Evolutionary conservation across 768 basidiomycete species (phyloP), one percentile per base, ranked within the genome.

Genomic region (Mycena venus): DNA sequence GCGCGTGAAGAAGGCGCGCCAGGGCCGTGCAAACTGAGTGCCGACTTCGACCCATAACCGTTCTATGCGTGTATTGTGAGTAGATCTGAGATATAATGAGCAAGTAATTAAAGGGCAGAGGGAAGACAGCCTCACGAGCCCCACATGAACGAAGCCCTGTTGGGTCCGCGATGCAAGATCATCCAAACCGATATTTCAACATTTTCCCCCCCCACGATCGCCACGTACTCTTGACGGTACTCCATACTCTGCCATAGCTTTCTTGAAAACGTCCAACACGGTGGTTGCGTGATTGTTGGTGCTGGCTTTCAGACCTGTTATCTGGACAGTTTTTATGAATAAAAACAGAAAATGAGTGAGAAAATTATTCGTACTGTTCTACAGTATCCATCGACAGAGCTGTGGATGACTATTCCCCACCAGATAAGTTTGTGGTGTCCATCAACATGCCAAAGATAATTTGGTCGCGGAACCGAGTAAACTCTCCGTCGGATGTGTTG

Each of bases 51-150:
- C n/a, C n/a, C n/a, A 87, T 82, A 89, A 77, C 0, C 81, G 63
- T 73, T 90, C 88, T 70, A 89, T 89, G 0, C 82, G 77, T 0
- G 84, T 85, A 66, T 90, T 90, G 6, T 77, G 74, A 0, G 85
- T 86, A 0, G 85, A 89, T 9, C 81, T 81, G 19, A 12, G 14
- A 38, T 8, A 38, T 7, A 14, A 14, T 38, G 8, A 38, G 36
- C 14, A 14, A 38, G 36, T 38, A 38, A 36, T 56, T 15, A 59
- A 55, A 11, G 7, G n/a, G 21, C 15, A 42, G 17, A n/a, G 40
- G 9, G 19, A 29, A 58, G 19, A 23, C 12, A 68, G 70, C n/a
- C 79, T 67, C 70, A 81, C 73, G 76, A 77, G 15, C 85, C 85
- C 84, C 84, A 85, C 47, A 84, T 82, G 56, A 85, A 85, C 29